Evolutionary conservation across 345 rosid genomes (phyloP).

Genomic region (Aegle marmelos): DNA sequence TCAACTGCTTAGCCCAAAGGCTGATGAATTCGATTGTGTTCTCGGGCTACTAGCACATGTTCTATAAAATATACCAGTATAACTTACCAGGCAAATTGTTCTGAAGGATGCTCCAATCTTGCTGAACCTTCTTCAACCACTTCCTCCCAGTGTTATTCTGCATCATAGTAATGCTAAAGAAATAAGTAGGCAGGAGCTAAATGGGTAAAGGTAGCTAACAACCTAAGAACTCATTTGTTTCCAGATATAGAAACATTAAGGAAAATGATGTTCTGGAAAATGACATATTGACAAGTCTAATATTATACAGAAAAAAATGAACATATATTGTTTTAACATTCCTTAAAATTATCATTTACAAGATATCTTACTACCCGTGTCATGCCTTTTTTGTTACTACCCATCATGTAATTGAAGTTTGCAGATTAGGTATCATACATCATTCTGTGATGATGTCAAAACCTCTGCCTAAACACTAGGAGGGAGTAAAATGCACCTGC

Average conservation of each 20-base stretch:
- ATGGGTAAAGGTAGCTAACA: not conserved
- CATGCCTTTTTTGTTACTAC: not conserved
- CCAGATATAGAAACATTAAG: not conserved
- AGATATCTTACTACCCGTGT: not conserved
- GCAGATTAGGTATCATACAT: not conserved
- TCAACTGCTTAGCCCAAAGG: conserved; percentile 3
- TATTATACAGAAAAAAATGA: not conserved
- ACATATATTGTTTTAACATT: not conserved
- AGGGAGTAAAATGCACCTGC: conserved; percentile 47
- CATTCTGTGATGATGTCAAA: not conserved
- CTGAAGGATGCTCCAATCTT: conserved; percentile 96
- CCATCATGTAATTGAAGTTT: not conserved
- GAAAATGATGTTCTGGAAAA: not conserved
- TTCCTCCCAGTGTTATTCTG: conserved; percentile 75
- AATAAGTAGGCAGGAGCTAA: not conserved
- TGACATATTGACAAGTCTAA: not conserved
- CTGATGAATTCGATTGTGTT: not conserved
- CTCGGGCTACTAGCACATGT: conserved; percentile 2
- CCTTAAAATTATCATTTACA: conserved; percentile 1
- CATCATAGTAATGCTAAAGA: conserved; percentile 16
- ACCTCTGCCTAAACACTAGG: not conserved
- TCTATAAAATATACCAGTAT: not conserved
- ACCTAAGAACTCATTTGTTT: not conserved
- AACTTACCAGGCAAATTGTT: conserved; percentile 91
- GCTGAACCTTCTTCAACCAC: conserved; percentile 96